Percentiles rank a stretch among this genome's conserved stretches.
Evolutionary conservation across 768 basidiomycete genomes (phyloP).

Genomic region (Naematelia aurantialba): DNA sequence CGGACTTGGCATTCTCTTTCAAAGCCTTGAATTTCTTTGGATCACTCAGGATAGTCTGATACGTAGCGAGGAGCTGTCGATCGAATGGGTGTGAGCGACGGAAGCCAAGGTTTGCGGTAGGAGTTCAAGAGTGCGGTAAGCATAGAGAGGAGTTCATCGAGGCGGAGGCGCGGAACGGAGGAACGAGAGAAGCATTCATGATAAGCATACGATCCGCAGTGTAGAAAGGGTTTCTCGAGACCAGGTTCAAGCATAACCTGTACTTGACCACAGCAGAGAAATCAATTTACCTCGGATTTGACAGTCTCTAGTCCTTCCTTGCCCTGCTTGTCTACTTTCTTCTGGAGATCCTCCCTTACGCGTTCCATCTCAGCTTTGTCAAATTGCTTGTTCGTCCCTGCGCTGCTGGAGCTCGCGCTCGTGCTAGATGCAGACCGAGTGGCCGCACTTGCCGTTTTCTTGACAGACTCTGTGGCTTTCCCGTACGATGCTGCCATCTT

Average conservation of each 20-base stretch:
- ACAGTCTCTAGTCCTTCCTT: conserved; percentile 17
- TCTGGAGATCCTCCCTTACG: conserved; percentile 8
- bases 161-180: no score
- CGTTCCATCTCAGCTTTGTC: conserved; percentile 23
- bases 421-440: neutral
- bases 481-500: neutral
- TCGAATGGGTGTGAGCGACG: neutral
- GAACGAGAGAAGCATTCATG: neutral
- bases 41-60: conserved; percentile 8
- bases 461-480: conserved; percentile 4
- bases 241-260: neutral
- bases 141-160: no score
- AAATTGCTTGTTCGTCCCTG: conserved; percentile 13
- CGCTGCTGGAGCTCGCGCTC: neutral
- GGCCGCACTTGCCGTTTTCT: neutral
- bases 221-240: neutral
- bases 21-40: conserved; percentile 18
- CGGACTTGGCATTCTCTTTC: conserved; percentile 13
- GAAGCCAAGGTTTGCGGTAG: conserved; percentile 1
- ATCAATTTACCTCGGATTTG: neutral
- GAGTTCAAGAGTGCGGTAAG: neutral
- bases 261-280: neutral
- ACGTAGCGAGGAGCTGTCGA: conserved; percentile 10
- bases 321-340: conserved; percentile 13
- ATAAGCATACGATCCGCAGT: neutral